Base-by-base conservation (phyloP, 257 asterid species). In the Leptodermis oblonga region DNA sequence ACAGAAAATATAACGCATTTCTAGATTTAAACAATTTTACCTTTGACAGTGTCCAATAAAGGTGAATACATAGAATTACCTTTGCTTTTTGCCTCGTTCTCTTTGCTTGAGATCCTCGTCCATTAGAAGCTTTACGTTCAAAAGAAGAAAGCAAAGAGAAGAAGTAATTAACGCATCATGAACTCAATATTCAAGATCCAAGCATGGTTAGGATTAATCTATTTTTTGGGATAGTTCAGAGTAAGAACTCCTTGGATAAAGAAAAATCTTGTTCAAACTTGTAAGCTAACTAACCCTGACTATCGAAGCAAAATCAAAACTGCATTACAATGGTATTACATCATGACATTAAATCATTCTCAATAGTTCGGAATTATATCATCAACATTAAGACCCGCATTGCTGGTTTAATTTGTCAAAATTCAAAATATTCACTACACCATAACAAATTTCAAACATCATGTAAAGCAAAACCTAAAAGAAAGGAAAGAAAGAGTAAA, bases 41-140 rank as follows among this genome's bases (percentile, higher is more conserved):
- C 22, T 42, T 45, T 53, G 52, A 8, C 39, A n/a, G 23, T 54
- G 36, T 46, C 51, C 36, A 5, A n/a, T 28, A n/a, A 60, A 65
- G 20, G 9, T 60, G 58, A 65, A 55, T 49, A 65, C 56, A 61
- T 42, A 65, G 33, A 23, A 39, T 62, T 83, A 94, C 99, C 98
- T 88, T 89, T 73, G 78, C 70, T 82, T 84, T 91, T 55, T 85
- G 80, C 78, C 83, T 84, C 67, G 85, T 64, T 74, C 78, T 86
- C 86, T 83, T 86, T 76, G 87, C 70, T 76, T 82, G 96, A 77
- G 97, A 75, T 79, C 84, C 93, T 77, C 73, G 89, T 70, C 83
- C 95, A 79, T 77, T 88, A 71, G 91, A 73, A 70, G 81, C 97
- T 93, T 80, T 59, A 67, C n/a, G 58, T 55, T 64, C 49, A 23